Percentiles rank a stretch among this genome's conserved stretches.
These are phyloP conservation scores for Neophaeococcomyces aloes DNA, from an alignment of 2,329 filamentous ascomycete species.

Conservation along the genomic window DNA sequence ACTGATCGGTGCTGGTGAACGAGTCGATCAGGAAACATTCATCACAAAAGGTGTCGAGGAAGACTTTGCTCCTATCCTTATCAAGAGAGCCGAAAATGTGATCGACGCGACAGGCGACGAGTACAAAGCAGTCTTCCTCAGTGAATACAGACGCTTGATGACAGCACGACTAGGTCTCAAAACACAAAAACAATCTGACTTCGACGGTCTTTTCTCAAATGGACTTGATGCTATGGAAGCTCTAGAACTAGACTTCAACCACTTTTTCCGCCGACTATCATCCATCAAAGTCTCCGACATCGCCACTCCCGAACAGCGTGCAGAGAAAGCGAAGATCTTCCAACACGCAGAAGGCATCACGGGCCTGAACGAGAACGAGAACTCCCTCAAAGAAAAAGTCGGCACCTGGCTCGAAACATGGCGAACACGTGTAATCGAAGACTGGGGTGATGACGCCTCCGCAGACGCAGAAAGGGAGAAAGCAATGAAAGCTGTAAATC, in stretches of 20 bases:
- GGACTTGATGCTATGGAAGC: conserved; percentile 71
- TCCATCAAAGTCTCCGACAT: conserved; percentile 52
- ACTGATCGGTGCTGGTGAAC: conserved; percentile 64
- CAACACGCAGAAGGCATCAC: conserved; percentile 66
- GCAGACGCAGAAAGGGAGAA: conserved; percentile 53
- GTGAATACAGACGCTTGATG: conserved; percentile 86
- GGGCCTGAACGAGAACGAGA: conserved; percentile 48
- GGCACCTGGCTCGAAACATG: conserved; percentile 74
- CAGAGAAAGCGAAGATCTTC: conserved; percentile 59
- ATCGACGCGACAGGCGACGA: conserved; percentile 76
- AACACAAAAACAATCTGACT: conserved; percentile 59
- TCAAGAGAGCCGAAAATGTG: conserved; percentile 69
- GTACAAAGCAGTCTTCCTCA: conserved; percentile 74
- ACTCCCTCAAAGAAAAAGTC: conserved; percentile 55
- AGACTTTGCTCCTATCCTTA: conserved; percentile 57
- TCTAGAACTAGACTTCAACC: conserved; percentile 82
- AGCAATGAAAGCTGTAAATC: conserved; percentile 79
- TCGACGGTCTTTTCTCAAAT: conserved; percentile 70
- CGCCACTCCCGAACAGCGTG: conserved; percentile 52
- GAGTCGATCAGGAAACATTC: conserved; percentile 63
- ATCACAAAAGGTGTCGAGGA: conserved; percentile 60
- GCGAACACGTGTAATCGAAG: conserved; percentile 59
- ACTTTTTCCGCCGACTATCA: conserved; percentile 77
- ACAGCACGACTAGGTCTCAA: conserved; percentile 65
- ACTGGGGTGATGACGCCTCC: conserved; percentile 52